phyloP scores from a whole-genome alignment of 2,329 filamentous ascomycete genomes.

The Cercospora zeae-maydis region DNA sequence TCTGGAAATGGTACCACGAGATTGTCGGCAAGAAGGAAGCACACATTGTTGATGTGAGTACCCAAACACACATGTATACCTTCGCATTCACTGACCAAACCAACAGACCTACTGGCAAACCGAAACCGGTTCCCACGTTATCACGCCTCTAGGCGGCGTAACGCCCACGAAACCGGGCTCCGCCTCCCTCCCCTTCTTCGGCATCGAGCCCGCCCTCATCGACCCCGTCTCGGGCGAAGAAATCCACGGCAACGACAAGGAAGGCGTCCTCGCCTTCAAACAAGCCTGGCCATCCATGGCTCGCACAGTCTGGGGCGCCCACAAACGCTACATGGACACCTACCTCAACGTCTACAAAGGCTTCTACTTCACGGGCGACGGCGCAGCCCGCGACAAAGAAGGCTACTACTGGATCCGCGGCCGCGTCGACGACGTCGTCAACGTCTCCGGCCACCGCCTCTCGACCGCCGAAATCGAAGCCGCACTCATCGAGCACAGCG shows the following conservation, averaged over 20 bases:
- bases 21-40: constrained; percentile 88
- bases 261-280: constrained; percentile 95
- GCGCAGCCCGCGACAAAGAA: constrained; percentile 92
- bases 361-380: constrained; percentile 95
- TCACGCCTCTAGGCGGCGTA: constrained; percentile 85
- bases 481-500: constrained; percentile 83
- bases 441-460: constrained; percentile 91
- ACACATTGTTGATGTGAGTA: constrained; percentile 86
- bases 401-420: constrained; percentile 99
- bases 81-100: constrained; percentile 17
- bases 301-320: constrained; percentile 92
- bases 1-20: constrained; percentile 99
- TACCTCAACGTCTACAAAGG: constrained; percentile 97
- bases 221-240: constrained; percentile 94
- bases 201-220: constrained; percentile 95
- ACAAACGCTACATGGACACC: constrained; percentile 98
- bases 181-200: constrained; percentile 95
- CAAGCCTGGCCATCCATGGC: constrained; percentile 98
- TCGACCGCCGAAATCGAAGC: constrained; percentile 98
- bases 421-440: constrained; percentile 97
- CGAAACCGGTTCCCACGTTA: constrained; percentile 94
- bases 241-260: constrained; percentile 91
- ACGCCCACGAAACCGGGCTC: constrained; percentile 96
- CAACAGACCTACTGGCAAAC: constrained; percentile 98
- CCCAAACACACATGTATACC: neutral